Conservation (phyloP, 2,329 filamentous ascomycete species). For the Dothistroma septosporum region DNA sequence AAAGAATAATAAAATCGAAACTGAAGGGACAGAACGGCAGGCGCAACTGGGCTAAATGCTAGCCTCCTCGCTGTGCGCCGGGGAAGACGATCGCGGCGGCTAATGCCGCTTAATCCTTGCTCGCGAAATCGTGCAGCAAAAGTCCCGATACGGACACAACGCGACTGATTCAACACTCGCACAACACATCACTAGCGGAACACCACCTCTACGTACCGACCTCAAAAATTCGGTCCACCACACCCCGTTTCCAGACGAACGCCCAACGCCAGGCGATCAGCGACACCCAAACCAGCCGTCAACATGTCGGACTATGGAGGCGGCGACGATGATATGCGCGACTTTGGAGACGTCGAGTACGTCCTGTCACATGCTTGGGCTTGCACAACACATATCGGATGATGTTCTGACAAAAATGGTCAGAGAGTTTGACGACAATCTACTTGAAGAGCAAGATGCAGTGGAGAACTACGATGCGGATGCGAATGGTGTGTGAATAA, state of each 20-base stretch:
- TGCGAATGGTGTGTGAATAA: conserved; percentile 26
- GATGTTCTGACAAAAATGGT: conserved; percentile 2
- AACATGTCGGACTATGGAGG: conserved; percentile 47
- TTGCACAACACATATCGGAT: neutral
- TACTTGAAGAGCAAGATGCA: conserved; percentile 50
- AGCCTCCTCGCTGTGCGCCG: neutral
- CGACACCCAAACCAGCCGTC: neutral
- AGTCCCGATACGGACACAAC: neutral
- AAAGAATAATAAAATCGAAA: neutral
- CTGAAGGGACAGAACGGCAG: neutral
- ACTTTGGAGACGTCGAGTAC: conserved; percentile 35
- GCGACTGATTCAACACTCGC: neutral
- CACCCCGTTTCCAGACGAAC: neutral
- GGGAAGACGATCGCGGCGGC: neutral
- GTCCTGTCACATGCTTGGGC: conserved; percentile 7
- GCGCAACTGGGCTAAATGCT: neutral
- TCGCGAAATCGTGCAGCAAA: neutral
- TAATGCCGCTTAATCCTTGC: neutral
- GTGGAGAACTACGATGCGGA: conserved; percentile 51
- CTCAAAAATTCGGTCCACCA: neutral
- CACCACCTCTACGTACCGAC: neutral
- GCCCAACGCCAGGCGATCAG: neutral
- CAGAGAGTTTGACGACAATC: conserved; percentile 37
- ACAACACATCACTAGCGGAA: neutral
- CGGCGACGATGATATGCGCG: conserved; percentile 37